phyloP scores from a whole-genome alignment of 2,329 filamentous ascomycete genomes.

The Diaporthe longicolla region DNA sequence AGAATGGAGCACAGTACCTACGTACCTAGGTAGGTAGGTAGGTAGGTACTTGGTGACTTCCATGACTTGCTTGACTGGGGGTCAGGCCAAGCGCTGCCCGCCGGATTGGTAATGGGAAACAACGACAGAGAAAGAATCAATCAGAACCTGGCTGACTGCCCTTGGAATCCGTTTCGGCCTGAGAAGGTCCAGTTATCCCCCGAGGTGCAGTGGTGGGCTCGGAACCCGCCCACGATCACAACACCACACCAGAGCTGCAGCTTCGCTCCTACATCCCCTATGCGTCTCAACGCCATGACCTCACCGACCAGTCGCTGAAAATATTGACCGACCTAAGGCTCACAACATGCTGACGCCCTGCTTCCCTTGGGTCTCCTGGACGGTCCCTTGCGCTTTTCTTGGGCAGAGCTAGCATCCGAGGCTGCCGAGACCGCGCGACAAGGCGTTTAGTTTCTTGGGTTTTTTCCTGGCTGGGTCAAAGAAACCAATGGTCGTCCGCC shows the following conservation, averaged over 20 bases:
- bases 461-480: not conserved
- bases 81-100: slow-evolving; percentile 6
- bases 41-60: too few species aligned
- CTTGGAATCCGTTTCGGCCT: slow-evolving; percentile 3
- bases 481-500: slow-evolving; percentile 14
- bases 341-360: slow-evolving; percentile 21
- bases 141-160: not conserved
- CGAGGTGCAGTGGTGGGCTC: slow-evolving; percentile 7
- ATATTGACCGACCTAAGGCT: not conserved
- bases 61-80: slow-evolving; percentile 4
- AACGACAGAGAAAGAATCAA: not conserved
- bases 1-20: slow-evolving; percentile 21
- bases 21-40: not conserved
- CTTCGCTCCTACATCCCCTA: not conserved
- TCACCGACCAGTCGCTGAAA: slow-evolving; percentile 6
- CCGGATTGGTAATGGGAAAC: slow-evolving; percentile 31
- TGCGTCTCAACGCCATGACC: not conserved
- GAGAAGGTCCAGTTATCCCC: slow-evolving; percentile 13
- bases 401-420: slow-evolving; percentile 33
- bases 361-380: not conserved
- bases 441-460: not conserved
- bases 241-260: not conserved
- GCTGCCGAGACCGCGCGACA: slow-evolving; percentile 36
- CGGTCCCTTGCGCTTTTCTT: not conserved
- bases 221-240: slow-evolving; percentile 11